Conservation (phyloP, 176 grass and related monocot species). For the Areca catechu region DNA sequence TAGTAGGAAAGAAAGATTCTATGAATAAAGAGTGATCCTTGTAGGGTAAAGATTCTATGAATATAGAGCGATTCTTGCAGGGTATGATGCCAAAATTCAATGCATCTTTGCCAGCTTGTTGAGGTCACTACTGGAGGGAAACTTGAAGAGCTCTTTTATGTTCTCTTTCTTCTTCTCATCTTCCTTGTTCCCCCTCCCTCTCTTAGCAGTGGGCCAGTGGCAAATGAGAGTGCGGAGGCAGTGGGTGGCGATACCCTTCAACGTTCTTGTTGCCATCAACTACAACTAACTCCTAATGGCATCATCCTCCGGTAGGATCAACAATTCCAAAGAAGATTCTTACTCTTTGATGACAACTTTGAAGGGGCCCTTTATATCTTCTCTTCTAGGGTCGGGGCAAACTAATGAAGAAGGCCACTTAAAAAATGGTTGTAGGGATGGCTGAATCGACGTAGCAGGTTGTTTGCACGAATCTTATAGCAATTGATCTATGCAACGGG, state of each 20-base stretch:
- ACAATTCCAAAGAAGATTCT: conserved; percentile 63
- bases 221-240: too few relatives aligned
- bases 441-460: too few relatives aligned
- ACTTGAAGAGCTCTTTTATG: conserved; percentile 88
- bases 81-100: conserved; percentile 18
- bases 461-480: too few relatives aligned
- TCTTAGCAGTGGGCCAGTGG: too few relatives aligned
- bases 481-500: too few relatives aligned
- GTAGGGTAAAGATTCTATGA: background rate
- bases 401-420: too few relatives aligned
- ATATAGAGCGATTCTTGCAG: background rate
- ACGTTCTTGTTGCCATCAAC: too few relatives aligned
- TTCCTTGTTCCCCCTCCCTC: conserved; percentile 52
- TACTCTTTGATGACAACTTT: conserved; percentile 77
- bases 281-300: too few relatives aligned
- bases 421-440: too few relatives aligned
- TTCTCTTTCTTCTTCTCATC: conserved; percentile 82
- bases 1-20: background rate
- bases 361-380: conserved; percentile 80
- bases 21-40: background rate
- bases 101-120: conserved; percentile 96
- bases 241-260: too few relatives aligned
- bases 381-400: background rate
- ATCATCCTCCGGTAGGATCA: conserved; percentile 35
- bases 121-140: conserved; percentile 60